Evolutionary conservation across 352 stramenopile genomes (phyloP).

Genomic region (Pythium angustatum): DNA sequence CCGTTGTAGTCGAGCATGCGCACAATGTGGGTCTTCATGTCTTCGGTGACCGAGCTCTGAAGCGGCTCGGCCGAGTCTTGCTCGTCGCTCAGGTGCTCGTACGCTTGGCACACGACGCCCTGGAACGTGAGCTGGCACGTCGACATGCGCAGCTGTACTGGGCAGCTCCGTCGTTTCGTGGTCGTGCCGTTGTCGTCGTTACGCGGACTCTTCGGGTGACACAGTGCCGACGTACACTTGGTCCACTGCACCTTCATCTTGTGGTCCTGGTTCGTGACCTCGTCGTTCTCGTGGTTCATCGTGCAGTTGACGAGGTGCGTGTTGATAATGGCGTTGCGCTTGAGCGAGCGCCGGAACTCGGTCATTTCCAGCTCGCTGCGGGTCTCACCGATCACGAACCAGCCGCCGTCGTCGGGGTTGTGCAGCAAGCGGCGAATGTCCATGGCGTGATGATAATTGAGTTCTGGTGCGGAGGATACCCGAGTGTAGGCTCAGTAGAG

Average conservation of each 20-base stretch:
- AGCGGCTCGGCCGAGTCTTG: constrained; percentile 73
- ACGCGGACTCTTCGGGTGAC: constrained; percentile 52
- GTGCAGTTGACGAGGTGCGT: constrained; percentile 82
- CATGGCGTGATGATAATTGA: constrained; percentile 32
- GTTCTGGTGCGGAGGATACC: not conserved
- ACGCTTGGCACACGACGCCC: constrained; percentile 73
- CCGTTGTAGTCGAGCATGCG: constrained; percentile 63
- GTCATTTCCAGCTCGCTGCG: constrained; percentile 70
- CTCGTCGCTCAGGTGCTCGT: constrained; percentile 75
- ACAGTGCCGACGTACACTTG: constrained; percentile 79
- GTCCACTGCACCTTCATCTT: constrained; percentile 89
- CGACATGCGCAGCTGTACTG: constrained; percentile 79
- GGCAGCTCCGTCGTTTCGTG: constrained; percentile 46
- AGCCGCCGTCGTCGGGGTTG: constrained; percentile 75
- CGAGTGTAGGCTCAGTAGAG: no score
- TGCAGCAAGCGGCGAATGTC: constrained; percentile 75
- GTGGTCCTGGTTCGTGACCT: constrained; percentile 51
- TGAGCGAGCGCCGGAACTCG: constrained; percentile 74
- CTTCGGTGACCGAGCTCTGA: constrained; percentile 70
- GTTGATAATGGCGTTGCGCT: constrained; percentile 86
- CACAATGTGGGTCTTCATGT: constrained; percentile 76
- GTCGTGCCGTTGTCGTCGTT: constrained; percentile 12
- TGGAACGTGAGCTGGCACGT: constrained; percentile 77
- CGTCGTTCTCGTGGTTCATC: constrained; percentile 69
- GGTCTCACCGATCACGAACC: constrained; percentile 79